These are phyloP conservation scores for Russula sp. DNA, from an alignment of 768 basidiomycete genomes.

Conservation along the genomic window DNA sequence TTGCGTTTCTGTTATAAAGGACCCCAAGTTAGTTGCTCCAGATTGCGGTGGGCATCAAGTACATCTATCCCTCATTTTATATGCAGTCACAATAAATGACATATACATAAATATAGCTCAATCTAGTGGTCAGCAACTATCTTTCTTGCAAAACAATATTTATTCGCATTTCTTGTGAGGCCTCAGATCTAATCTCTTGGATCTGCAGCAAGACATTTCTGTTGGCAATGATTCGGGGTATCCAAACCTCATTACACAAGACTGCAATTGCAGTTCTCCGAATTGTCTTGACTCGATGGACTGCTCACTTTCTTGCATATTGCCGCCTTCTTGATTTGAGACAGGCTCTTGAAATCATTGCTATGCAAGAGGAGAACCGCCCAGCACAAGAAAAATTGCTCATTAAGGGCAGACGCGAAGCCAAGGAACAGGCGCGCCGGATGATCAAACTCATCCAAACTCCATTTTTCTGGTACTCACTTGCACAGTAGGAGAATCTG, in stretches of 20 bases:
- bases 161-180: not conserved
- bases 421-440: not conserved
- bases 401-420: not conserved
- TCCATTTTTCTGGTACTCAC: not conserved
- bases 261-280: not conserved
- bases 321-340: not conserved
- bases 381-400: not conserved
- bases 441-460: not conserved
- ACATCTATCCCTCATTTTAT: no score
- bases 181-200: not conserved
- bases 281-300: not conserved
- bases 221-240: not conserved
- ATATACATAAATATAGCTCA: not conserved
- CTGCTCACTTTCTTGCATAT: not conserved
- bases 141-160: not conserved
- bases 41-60: not conserved
- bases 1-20: not conserved
- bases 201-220: not conserved
- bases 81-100: no score
- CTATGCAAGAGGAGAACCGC: not conserved
- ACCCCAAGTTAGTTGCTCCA: not conserved
- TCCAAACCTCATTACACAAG: not conserved
- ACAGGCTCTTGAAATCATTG: not conserved
- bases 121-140: not conserved
- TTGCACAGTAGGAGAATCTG: not conserved